Evolutionary conservation across 2,329 filamentous ascomycete genomes (phyloP).

Genomic region (Eutypella sp.): DNA sequence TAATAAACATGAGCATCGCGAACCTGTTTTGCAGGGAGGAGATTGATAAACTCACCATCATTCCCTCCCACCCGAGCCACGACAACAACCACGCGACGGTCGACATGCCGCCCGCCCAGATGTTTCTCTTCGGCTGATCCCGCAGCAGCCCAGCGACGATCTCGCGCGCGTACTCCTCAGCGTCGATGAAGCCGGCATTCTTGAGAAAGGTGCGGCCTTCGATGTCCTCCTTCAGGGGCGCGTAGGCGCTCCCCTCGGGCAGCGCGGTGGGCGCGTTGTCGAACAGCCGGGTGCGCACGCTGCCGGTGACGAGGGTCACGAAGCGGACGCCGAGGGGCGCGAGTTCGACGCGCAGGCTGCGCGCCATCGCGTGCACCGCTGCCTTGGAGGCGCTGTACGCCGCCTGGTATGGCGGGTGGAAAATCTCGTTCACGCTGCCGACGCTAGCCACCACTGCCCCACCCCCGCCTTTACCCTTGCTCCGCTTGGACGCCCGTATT

Average conservation of each 20-base stretch:
- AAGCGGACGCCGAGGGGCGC: slow-evolving; percentile 26
- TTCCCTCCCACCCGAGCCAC: slow-evolving; percentile 27
- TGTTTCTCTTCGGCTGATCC: slow-evolving; percentile 15
- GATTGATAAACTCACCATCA: slow-evolving; percentile 20
- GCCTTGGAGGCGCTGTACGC: slow-evolving; percentile 29
- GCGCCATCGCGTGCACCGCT: slow-evolving; percentile 17
- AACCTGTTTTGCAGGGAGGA: background rate
- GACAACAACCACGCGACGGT: slow-evolving; percentile 22
- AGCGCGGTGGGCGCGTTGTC: slow-evolving; percentile 19
- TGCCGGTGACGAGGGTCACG: slow-evolving; percentile 25
- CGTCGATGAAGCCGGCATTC: slow-evolving; percentile 16
- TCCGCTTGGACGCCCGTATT: slow-evolving; percentile 10
- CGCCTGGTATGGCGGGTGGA: slow-evolving; percentile 23
- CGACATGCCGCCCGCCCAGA: slow-evolving; percentile 26
- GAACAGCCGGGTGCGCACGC: slow-evolving; percentile 23
- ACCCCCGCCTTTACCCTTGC: background rate
- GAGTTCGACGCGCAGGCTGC: slow-evolving; percentile 26
- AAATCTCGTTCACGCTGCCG: slow-evolving; percentile 25
- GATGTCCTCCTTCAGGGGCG: slow-evolving; percentile 15
- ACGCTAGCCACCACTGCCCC: slow-evolving; percentile 20
- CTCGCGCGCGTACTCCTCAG: slow-evolving; percentile 23
- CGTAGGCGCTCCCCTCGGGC: slow-evolving; percentile 25
- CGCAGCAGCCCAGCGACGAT: slow-evolving; percentile 23
- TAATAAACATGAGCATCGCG: background rate
- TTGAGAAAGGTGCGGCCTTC: slow-evolving; percentile 23